Base-by-base conservation (phyloP, 768 basidiomycete species). In the Suillus alpinus region DNA sequence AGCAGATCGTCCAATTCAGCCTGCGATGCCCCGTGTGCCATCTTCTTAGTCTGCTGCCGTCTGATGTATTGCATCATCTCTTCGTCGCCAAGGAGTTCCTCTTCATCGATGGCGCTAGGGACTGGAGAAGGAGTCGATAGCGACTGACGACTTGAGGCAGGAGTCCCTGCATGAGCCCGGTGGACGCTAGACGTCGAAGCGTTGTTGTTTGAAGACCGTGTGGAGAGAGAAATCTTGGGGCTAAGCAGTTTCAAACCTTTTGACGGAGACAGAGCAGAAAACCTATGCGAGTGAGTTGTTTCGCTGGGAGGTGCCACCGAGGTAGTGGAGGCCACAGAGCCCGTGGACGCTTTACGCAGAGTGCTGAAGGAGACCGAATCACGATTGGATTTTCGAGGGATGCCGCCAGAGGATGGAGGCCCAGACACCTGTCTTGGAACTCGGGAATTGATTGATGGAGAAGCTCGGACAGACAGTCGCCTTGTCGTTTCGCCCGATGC, bases 51-150 rank as follows among this genome's bases (percentile, higher is more conserved):
- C 66, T 94, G 90, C 65, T 97, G 92, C 29, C 95, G 84, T 65
- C 86, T 85, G 64, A 98, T 92, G 74, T 96, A 99, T 61, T 91
- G 88, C 69, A 91, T 75, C 97, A 99, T 99, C 77, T 99, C 97
- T 63, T 97, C 95, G 69, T 99, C 97, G 16, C 92, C 97, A 18
- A 91, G 76, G 7, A 89, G 56, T 71, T 95, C 92, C 63, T 95
- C 94, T 61, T 95, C 95, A 61, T 93, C 93, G 3, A 91, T 78
- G 2, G 83, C 78, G 65, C 85, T 87, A 31, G 88, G 88, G 6
- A 83, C 85, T 0, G 95, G 94, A 1, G 95, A 96, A 3, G 93
- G 92, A 1, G 91, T 92, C 4, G 90, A 93, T 26, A 89, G 73
- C 23, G 90, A 90, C 61, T 90, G 86, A 39, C 88, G 82, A 67